A percentile compares a stretch with the other conserved stretches of the same genome.
phyloP scores from a whole-genome alignment of 2,329 filamentous ascomycete species.

The Microsporum audouinii region DNA sequence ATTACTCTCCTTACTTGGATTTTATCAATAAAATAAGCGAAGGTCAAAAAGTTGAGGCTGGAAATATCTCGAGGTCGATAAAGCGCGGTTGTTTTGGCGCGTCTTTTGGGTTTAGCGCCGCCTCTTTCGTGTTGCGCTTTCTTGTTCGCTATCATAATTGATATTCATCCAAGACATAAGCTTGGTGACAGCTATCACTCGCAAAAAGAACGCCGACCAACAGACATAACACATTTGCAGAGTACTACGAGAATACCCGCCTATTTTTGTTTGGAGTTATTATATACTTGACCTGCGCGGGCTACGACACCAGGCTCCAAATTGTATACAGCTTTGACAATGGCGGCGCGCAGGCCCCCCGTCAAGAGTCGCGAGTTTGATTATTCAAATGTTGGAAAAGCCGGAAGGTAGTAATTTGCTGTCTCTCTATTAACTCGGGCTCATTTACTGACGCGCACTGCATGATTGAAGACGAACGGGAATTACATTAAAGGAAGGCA shows the following conservation, averaged over 20 bases:
- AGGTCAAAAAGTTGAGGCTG: neutral
- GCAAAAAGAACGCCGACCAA: neutral
- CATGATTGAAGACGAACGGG: slow-evolving; percentile 65
- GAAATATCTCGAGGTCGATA: neutral
- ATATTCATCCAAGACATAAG: slow-evolving; percentile 4
- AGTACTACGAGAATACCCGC: neutral
- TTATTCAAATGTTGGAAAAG: slow-evolving; percentile 38
- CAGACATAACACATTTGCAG: neutral
- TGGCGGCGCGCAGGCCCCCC: slow-evolving; percentile 28
- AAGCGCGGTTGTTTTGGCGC: neutral
- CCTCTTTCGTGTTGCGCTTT: slow-evolving; percentile 3
- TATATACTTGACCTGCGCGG: neutral
- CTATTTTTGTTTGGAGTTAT: neutral
- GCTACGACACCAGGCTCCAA: neutral
- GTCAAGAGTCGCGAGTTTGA: slow-evolving; percentile 36
- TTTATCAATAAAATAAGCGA: neutral
- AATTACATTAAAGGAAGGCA: slow-evolving; percentile 64
- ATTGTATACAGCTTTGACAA: neutral
- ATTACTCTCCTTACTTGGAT: neutral
- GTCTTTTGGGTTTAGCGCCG: slow-evolving; percentile 13
- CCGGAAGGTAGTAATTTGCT: slow-evolving; percentile 30
- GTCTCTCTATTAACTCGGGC: neutral
- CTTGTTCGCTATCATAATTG: slow-evolving; percentile 11
- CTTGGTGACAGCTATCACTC: neutral
- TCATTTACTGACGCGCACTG: slow-evolving; percentile 13